A percentile compares a stretch with the other conserved stretches of the same genome.
Conservation (phyloP, 2,329 filamentous ascomycete species). For the Calonectria pseudoturangicola region DNA sequence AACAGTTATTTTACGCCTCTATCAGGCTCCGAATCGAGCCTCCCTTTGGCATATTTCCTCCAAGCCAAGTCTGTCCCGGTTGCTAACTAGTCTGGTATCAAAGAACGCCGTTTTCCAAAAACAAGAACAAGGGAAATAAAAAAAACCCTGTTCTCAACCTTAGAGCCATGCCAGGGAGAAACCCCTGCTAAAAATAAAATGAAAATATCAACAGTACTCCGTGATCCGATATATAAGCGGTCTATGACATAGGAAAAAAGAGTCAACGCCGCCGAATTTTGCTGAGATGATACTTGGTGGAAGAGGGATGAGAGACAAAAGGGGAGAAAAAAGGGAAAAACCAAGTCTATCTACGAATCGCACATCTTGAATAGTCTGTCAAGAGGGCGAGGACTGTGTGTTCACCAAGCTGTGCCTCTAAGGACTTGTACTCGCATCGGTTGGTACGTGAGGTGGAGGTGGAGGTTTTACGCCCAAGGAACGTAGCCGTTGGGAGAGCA, state of each 20-base stretch:
- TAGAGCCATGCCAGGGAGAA: not conserved
- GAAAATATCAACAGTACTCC: not conserved
- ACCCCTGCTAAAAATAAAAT: not conserved
- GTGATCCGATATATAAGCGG: not conserved
- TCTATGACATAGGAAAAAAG: conserved; percentile 31
- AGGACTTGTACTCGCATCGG: conserved; percentile 17
- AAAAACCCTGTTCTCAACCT: not conserved
- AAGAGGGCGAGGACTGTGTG: not conserved
- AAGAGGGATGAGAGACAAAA: not conserved
- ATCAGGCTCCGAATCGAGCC: not conserved
- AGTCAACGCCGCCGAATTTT: not conserved
- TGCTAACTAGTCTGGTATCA: conserved; percentile 31
- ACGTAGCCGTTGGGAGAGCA: conserved; percentile 81
- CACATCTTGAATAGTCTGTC: conserved; percentile 21
- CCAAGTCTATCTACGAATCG: conserved; percentile 26
- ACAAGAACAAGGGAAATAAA: not conserved
- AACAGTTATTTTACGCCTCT: conserved; percentile 24
- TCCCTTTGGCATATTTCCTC: not conserved
- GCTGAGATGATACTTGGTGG: not conserved
- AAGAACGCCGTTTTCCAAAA: conserved; percentile 31
- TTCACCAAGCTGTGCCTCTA: conserved; percentile 22
- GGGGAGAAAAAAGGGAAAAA: too few relatives aligned
- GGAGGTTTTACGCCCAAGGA: conserved; percentile 72
- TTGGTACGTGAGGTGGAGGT: conserved; percentile 33
- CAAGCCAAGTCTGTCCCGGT: conserved; percentile 6